Conservation (phyloP, 805 yeast genomes). For the Saccharomycopsis fermentans region DNA sequence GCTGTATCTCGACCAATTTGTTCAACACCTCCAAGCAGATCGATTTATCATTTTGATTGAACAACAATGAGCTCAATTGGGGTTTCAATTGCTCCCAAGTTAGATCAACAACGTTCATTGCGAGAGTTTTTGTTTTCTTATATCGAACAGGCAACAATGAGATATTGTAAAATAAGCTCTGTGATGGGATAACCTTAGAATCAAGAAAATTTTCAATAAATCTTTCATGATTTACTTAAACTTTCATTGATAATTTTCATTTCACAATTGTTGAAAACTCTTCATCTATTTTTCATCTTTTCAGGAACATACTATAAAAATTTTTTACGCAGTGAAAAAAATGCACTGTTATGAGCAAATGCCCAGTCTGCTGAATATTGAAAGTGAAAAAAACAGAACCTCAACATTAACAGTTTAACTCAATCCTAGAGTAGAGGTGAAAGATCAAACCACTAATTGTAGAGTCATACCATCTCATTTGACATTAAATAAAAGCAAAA, state of each 20-base stretch:
- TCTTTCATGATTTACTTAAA: too few species aligned
- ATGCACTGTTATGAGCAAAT: neutral
- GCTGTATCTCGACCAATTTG: neutral
- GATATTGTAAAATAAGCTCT: too few species aligned
- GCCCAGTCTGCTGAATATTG: neutral
- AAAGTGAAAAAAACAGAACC: neutral
- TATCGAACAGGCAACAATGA: too few species aligned
- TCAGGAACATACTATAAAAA: neutral
- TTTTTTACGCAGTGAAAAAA: too few species aligned
- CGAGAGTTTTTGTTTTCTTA: neutral
- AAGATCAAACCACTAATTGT: too few species aligned
- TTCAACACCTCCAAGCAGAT: neutral
- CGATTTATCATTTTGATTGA: neutral
- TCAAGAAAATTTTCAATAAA: too few species aligned
- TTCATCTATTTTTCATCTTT: too few species aligned
- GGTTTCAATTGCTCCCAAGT: constrained; percentile 5
- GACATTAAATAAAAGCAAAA: neutral
- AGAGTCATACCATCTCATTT: too few species aligned
- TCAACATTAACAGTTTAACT: neutral
- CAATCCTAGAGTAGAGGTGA: too few species aligned
- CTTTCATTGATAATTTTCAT: neutral
- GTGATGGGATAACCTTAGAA: too few species aligned
- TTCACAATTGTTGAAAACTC: too few species aligned
- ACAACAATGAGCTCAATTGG: constrained; percentile 2
- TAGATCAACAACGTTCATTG: neutral